Evolutionary conservation across 2,329 filamentous ascomycete species (phyloP), one percentile per base, ranked within the genome.

Genomic region (Kalmusia sp.): DNA sequence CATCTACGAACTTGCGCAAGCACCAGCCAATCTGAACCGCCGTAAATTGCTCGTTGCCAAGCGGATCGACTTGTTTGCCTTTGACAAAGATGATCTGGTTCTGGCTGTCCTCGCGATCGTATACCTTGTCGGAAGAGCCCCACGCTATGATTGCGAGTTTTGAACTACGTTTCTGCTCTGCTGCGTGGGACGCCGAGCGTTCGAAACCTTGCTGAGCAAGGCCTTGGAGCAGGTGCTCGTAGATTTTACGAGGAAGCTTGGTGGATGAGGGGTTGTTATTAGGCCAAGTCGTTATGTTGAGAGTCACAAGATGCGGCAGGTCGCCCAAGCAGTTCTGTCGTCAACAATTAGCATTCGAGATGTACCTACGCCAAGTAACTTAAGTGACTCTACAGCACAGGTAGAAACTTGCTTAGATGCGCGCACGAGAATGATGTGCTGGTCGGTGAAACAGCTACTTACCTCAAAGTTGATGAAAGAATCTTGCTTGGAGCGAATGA

Each of bases 251-350:
- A 0, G 77, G 76, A 4, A 80, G 65, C 25, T 75, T 68, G 6
- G 63, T 66, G 38, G 75, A 71, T 3, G 70, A 74, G 1, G 76
- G 76, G 33, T 67, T 71, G 56, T 77, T 79, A 19, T 61, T 78
- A 4, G 79, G 79, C 76, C 79, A 81, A 4, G 76, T 79, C 0
- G 77, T 78, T 55, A 81, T 77, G 54, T 81, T 78, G 15, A 82
- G 64, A 0, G 79, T 80, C 4, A 77, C 69, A 7, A 82, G 67
- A 27, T 76, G 62, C 8, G 67, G 63, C 11, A 82, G 64, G 15
- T 75, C 66, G 19, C 68, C 69, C 1, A 76, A 57, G 35, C 71
- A 76, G 37, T 67, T 71, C 68, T 75, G 46, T 43, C n/a, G n/a
- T n/a, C 19, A 49, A 47, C 21, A 34, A 55, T 62, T 54, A 60